Evolutionary conservation across 2,329 filamentous ascomycete species (phyloP), one percentile per base, ranked within the genome.

Genomic region (Fusarium sp.): DNA sequence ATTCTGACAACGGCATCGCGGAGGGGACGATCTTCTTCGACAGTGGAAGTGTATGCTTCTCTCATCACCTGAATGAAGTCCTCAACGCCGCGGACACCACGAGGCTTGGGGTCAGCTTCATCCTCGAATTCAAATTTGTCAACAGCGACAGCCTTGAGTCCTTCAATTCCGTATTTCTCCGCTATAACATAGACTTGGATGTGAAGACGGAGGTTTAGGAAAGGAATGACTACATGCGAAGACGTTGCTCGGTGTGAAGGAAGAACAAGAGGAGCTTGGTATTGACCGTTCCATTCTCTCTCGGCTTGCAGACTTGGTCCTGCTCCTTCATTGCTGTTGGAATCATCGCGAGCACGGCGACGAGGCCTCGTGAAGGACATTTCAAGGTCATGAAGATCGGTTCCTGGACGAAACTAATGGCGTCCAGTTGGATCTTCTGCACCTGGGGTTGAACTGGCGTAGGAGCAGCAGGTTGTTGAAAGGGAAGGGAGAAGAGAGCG

Each of bases 141-240:
- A 14, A 18, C 30, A 35, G 20, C 30, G 7, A 50, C 11, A 14
- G 12, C 30, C 13, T 35, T 14, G 30, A 50, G 30, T 1, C 30
- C 46, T 1, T 9, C 0, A 8, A 50, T 50, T 2, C 30, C 30
- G 46, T 26, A 35, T 3, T 50, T 50, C 1, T 50, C 20, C 1
- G 30, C 30, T 7, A 35, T 11, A 10, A 8, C 8, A 1, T 35
- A 35, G 2, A 35, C 12, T 18, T 18, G 23, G 11, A 18, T 33
- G 30, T 50, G 46, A 26, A 50, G 30, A 41, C 12, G 7, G n/a
- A 41, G 38, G 11, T 9, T 18, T 4, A 23, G 7, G 15, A 23
- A 35, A 7, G 11, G 30, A 32, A 14, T 4, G n/a, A 18, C 5
- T 4, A 11, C 17, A 6, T 32, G 7, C 5, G 2, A 2, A 2